Conservation (phyloP, 2,329 filamentous ascomycete species). For the Domatiomyces globalis region DNA sequence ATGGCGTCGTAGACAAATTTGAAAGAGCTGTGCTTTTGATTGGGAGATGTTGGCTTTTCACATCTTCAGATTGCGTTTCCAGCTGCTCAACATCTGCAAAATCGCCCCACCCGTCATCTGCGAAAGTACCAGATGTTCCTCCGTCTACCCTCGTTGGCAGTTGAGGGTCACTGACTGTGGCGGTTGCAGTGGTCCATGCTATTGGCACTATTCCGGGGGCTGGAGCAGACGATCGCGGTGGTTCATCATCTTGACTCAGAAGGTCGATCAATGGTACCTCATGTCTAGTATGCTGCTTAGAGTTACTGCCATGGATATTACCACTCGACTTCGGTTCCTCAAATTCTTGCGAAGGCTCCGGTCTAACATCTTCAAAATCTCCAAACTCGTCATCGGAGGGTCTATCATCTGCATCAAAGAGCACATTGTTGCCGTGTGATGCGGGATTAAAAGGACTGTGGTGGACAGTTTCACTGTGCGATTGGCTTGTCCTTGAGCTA, state of each 20-base stretch:
- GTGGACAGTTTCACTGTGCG: too few species aligned
- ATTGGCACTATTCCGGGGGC: neutral
- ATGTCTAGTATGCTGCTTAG: neutral
- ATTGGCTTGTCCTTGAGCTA: too few species aligned
- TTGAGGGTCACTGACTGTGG: neutral
- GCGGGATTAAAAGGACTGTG: too few species aligned
- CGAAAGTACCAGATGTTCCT: neutral
- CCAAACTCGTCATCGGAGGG: slow-evolving; percentile 37
- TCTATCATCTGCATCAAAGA: slow-evolving; percentile 53
- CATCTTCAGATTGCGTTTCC: neutral
- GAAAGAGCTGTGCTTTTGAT: neutral
- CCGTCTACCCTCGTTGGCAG: neutral
- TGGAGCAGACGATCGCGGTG: neutral
- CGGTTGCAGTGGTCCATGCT: neutral
- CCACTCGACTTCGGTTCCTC: neutral
- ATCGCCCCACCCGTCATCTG: slow-evolving; percentile 33
- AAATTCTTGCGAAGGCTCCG: neutral
- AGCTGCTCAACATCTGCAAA: slow-evolving; percentile 21
- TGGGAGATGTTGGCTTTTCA: neutral
- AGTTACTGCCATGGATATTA: neutral
- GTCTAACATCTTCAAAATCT: slow-evolving; percentile 47
- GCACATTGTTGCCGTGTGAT: slow-evolving; percentile 33
- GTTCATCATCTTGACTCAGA: slow-evolving; percentile 1
- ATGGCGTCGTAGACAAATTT: neutral
- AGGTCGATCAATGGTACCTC: neutral